Percentiles rank a stretch among this genome's conserved stretches.
Evolutionary conservation across 108 stramenopile species (phyloP).

Genomic region (Fragilaria crotonensis): DNA sequence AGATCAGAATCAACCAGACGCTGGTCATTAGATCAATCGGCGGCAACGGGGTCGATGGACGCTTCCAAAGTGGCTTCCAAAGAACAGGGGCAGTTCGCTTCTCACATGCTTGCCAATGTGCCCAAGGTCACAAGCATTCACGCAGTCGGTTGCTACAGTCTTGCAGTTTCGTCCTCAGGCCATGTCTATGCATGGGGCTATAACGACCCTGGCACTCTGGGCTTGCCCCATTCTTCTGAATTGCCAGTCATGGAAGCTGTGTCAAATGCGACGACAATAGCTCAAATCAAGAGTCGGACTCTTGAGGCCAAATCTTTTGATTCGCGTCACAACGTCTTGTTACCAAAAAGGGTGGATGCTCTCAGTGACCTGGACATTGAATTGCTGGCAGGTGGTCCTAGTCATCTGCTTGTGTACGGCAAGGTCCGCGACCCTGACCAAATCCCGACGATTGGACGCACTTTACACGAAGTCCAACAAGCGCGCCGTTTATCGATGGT

Average conservation of each 20-base stretch:
- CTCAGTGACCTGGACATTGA: neutral
- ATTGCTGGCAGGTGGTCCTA: neutral
- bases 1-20: no score
- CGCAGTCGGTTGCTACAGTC: slow-evolving; percentile 66
- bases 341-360: slow-evolving; percentile 52
- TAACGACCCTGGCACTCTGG: slow-evolving; percentile 60
- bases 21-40: no score
- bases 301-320: slow-evolving; percentile 7
- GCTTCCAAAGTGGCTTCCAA: no score
- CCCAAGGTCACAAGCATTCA: slow-evolving; percentile 52
- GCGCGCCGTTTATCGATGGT: slow-evolving; percentile 3
- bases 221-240: slow-evolving; percentile 63
- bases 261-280: slow-evolving; percentile 5
- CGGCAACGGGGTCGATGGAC: no score
- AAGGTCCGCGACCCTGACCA: neutral
- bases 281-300: neutral
- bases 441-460: slow-evolving; percentile 12
- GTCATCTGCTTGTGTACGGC: neutral
- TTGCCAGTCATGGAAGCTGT: slow-evolving; percentile 29
- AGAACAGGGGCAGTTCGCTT: no score
- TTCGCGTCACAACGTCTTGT: slow-evolving; percentile 29
- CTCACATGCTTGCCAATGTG: slow-evolving; percentile 7
- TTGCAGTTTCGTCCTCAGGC: slow-evolving; percentile 57
- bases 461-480: slow-evolving; percentile 32
- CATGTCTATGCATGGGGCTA: slow-evolving; percentile 82